Evolutionary conservation across 805 yeast genomes (phyloP).

Genomic region (Saccharomycopsis sp.): DNA sequence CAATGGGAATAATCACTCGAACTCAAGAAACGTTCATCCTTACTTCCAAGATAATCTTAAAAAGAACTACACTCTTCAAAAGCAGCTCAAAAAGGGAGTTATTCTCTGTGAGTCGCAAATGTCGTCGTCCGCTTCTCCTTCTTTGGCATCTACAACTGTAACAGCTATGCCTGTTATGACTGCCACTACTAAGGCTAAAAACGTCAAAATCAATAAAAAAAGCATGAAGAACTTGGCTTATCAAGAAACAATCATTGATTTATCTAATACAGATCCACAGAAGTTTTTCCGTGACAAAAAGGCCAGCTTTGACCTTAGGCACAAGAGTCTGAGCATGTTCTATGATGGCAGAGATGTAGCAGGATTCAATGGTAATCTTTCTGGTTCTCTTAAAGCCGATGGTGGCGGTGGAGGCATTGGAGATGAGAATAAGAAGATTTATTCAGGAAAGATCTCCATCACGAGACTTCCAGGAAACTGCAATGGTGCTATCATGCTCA

Average conservation of each 20-base stretch:
- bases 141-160: too few relatives aligned
- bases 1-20: not conserved
- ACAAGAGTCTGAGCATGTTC: not conserved
- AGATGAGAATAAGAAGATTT: constrained; percentile 5
- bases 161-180: not conserved
- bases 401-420: not conserved
- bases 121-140: too few relatives aligned
- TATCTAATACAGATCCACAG: not conserved
- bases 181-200: not conserved
- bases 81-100: not conserved
- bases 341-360: not conserved
- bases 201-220: not conserved
- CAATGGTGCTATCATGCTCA: constrained; percentile 16
- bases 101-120: too few relatives aligned
- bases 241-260: not conserved
- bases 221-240: not conserved
- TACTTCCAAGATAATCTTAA: not conserved
- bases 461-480: constrained; percentile 7
- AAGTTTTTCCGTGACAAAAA: not conserved
- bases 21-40: not conserved
- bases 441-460: constrained; percentile 1
- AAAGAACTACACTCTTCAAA: not conserved
- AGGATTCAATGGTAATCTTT: not conserved
- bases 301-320: not conserved
- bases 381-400: not conserved